Base-by-base conservation (phyloP, 306 rosid species). In the Prunus armeniaca region DNA sequence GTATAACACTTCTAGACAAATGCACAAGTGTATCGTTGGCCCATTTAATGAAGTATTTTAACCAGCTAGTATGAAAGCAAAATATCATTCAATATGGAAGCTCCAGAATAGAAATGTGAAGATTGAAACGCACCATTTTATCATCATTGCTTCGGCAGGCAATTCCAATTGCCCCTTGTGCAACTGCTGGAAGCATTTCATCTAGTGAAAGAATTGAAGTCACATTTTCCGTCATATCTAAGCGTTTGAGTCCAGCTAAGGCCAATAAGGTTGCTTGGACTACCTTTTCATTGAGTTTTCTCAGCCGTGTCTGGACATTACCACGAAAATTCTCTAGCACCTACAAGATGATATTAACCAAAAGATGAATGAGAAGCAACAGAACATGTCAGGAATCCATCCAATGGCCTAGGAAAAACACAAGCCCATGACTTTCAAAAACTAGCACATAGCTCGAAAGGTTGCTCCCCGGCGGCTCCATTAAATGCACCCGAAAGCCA, bases 191-290 rank as follows among this genome's bases (percentile, higher is more conserved):
- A 79, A 88, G 91, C 91, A 88, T 88, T 62, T 88, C 89, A n/a
- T 88, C 89, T 10, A 79, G 78, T 46, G 88, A 76, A 50, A 88
- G 88, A 68, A 81, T 52, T 14, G 89, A 81, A 62, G 88, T 81
- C 17, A 85, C 91, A 56, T 85, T 83, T 67, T 88, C 91, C 0
- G 89, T 85, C 89, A 88, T 88, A 58, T 72, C 75, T 79, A 95
- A 85, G 63, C 99, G 99, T 63, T 85, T 89, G 46, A 95, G 92
- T 71, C 99, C 97, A 77, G 99, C 99, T 73, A 95, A 80, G 11
- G 97, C 99, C 88, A 95, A 82, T 54, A 95, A 74, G n/a, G 99
- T 95, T 69, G 99, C 99, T 79, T 92, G 88, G 83, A 95, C 99
- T 61, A 90, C 96, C 56, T 94, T 97, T 68, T 92, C 97, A 46